Conservation (phyloP, 2,329 filamentous ascomycete genomes). For the Amauroascus niger region DNA sequence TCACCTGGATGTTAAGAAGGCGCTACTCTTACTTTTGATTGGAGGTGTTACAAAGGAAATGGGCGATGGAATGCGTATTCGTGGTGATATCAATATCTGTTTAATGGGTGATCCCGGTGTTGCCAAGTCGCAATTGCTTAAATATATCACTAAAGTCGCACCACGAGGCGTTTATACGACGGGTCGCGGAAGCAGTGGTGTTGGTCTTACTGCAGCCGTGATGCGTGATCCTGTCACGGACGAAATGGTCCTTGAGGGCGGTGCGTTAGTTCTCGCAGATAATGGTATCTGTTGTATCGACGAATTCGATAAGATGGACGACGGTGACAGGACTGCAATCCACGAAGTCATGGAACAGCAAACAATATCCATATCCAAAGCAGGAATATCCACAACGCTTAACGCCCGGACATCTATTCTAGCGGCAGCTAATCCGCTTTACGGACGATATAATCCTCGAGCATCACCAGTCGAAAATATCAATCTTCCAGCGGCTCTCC, state of each 20-base stretch:
- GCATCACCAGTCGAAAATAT: slow-evolving; percentile 98
- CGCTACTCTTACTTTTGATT: slow-evolving; percentile 85
- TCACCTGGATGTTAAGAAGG: slow-evolving; percentile 96
- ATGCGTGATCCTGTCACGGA: slow-evolving; percentile 71
- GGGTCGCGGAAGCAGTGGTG: slow-evolving; percentile 69
- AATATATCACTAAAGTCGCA: slow-evolving; percentile 97
- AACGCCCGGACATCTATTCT: slow-evolving; percentile 95
- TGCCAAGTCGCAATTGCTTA: slow-evolving; percentile 94
- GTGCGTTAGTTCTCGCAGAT: slow-evolving; percentile 67
- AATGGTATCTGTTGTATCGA: slow-evolving; percentile 78
- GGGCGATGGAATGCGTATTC: slow-evolving; percentile 96
- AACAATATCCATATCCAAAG: slow-evolving; percentile 76
- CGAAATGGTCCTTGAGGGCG: slow-evolving; percentile 70
- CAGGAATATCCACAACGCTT: slow-evolving; percentile 90
- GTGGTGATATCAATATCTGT: slow-evolving; percentile 97
- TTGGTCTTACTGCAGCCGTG: slow-evolving; percentile 71
- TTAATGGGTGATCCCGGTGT: slow-evolving; percentile 99
- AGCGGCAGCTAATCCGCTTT: slow-evolving; percentile 91
- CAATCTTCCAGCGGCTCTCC: slow-evolving; percentile 90
- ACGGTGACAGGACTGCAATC: slow-evolving; percentile 66
- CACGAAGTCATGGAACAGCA: slow-evolving; percentile 87
- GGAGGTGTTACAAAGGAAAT: slow-evolving; percentile 94
- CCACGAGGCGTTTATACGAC: slow-evolving; percentile 82
- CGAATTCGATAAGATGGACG: slow-evolving; percentile 81
- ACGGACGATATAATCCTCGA: slow-evolving; percentile 94